Base-by-base conservation (phyloP, 2,329 filamentous ascomycete species). In the Trichothecium sympodiale region DNA sequence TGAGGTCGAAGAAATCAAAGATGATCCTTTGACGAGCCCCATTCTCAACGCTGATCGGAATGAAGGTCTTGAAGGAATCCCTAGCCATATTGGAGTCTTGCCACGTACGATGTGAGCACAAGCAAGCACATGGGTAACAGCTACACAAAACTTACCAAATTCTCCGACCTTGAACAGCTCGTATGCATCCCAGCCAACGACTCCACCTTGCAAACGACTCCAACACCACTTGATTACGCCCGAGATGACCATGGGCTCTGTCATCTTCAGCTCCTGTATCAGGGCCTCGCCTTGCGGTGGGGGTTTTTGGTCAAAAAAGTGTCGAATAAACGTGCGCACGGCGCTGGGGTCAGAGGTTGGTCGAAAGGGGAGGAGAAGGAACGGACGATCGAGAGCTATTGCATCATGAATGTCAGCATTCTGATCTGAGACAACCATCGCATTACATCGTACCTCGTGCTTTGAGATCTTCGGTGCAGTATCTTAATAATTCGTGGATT, bases 171-270 rank as follows among this genome's bases (percentile, higher is more conserved):
- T 87, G 69, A 98, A 98, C 16, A 94, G 72, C 55, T 96, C 88
- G 54, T 98, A 98, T 29, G 86, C 86, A 51, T 95, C 87, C 91
- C 91, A 96, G 39, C 86, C 87, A 26, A 98, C 88, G 12, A 98
- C 79, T 51, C 91, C 91, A 40, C 87, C 86, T 29, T 82, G 77
- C 34, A 98, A 67, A 61, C 91, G 77, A 56, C 85, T 88, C 91
- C 91, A 98, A 59, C 89, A 96, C 91, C 91, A 98, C 66, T 96
- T 98, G 45, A 91, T 70, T 29, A 95, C 87, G 49, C 88, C 91
- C 44, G 87, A 88, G 36, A 98, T 74, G 38, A 94, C 89, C 81
- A 94, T 86, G 40, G 89, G 87, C 59, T 95, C 89, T 17, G 83
- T 85, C 64, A 98, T 78, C 43, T 88, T 83, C 47, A 98, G 66